Conservation (phyloP, 2,329 filamentous ascomycete genomes). For the Botryosphaeria dothidea region DNA sequence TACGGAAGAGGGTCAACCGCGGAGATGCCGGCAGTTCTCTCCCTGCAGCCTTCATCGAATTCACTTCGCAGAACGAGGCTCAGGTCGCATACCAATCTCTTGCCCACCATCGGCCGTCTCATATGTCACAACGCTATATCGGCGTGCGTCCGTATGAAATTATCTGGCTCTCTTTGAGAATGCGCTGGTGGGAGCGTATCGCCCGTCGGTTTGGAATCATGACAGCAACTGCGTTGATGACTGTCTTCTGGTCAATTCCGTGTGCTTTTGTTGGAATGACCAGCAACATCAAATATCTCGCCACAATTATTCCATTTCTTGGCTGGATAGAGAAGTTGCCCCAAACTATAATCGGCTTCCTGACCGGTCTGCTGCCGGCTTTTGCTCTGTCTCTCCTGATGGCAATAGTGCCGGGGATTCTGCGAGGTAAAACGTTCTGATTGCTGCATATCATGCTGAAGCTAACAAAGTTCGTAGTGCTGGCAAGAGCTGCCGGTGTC, state of each 20-base stretch:
- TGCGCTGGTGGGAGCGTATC: slow-evolving; percentile 92
- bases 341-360: slow-evolving; percentile 59
- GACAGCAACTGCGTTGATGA: slow-evolving; percentile 68
- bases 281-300: slow-evolving; percentile 73
- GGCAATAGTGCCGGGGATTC: slow-evolving; percentile 67
- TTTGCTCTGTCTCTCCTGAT: slow-evolving; percentile 80
- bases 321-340: slow-evolving; percentile 67
- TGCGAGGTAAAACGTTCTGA: slow-evolving; percentile 38
- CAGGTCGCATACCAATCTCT: slow-evolving; percentile 97
- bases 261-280: slow-evolving; percentile 85
- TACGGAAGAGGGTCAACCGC: slow-evolving; percentile 81
- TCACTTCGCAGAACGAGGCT: slow-evolving; percentile 94
- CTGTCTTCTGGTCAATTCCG: slow-evolving; percentile 86
- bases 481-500: slow-evolving; percentile 51
- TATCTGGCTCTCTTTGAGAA: slow-evolving; percentile 95
- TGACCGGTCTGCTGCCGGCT: slow-evolving; percentile 85
- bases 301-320: slow-evolving; percentile 67
- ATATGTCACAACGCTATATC: slow-evolving; percentile 87
- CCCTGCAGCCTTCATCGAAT: slow-evolving; percentile 97
- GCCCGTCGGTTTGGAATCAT: slow-evolving; percentile 68
- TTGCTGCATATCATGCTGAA: slow-evolving; percentile 63
- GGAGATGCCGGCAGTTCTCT: slow-evolving; percentile 68
- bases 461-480: slow-evolving; percentile 63
- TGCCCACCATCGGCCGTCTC: slow-evolving; percentile 85
- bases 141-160: slow-evolving; percentile 93